Conservation (phyloP, 2,329 filamentous ascomycete genomes). For the Penicillium corylophilum region DNA sequence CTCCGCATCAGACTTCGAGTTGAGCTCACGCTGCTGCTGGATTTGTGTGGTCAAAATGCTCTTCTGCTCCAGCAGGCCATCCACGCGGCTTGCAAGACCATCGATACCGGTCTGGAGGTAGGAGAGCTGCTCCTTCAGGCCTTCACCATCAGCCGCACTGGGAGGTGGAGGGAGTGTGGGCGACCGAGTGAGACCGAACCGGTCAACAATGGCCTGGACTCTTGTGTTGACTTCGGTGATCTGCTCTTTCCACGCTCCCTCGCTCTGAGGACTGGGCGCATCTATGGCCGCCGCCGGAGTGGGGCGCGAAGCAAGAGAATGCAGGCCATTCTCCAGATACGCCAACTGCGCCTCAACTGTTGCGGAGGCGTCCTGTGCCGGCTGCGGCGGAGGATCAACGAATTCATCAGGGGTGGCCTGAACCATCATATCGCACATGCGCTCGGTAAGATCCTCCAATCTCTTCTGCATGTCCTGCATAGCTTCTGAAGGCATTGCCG, state of each 20-base stretch:
- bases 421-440: conserved; percentile 66
- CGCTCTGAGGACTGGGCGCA: conserved; percentile 39
- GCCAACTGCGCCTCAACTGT: conserved; percentile 60
- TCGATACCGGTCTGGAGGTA: conserved; percentile 79
- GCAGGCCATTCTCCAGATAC: conserved; percentile 68
- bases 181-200: conserved; percentile 44
- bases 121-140: conserved; percentile 66
- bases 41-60: conserved; percentile 86
- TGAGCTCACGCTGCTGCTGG: conserved; percentile 90
- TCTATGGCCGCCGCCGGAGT: background rate
- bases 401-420: conserved; percentile 37
- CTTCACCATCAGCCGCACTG: conserved; percentile 51
- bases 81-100: conserved; percentile 73
- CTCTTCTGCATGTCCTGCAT: conserved; percentile 64
- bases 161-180: conserved; percentile 59
- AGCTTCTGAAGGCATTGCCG: conserved; percentile 39
- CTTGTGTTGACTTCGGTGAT: conserved; percentile 64
- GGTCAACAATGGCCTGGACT: conserved; percentile 58
- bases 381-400: conserved; percentile 38
- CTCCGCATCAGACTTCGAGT: conserved; percentile 74
- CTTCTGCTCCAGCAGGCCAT: conserved; percentile 80
- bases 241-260: conserved; percentile 44
- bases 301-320: conserved; percentile 57
- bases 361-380: conserved; percentile 27
- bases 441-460: conserved; percentile 66